Base-by-base conservation (phyloP, 352 stramenopile species). In the Globisporangium mamillatum region DNA sequence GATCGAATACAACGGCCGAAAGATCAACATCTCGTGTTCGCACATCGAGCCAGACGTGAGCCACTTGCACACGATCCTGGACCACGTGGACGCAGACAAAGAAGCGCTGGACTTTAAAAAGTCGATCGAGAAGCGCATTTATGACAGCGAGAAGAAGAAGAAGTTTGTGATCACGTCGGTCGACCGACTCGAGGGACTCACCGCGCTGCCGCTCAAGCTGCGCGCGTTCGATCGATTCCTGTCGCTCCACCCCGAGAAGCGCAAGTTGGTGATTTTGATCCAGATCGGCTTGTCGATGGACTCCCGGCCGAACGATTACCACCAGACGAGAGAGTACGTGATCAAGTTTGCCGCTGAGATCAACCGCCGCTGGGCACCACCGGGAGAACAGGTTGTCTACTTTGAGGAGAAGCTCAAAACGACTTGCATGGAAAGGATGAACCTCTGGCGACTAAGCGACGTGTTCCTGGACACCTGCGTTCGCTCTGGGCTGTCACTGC, bases 141-240 rank as follows among this genome's bases (percentile, higher is more conserved):
- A 71, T 48, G 52, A 74, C 41, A 53, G 66, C 9, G 62, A 63
- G 18, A 75, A 76, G 29, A 53, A 78, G 29, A 75, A 73, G 20
- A 88, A 80, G 68, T 73, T 90, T 52, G 81, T 93, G 52, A 84
- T 99, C 41, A 84, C 93, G 22, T 96, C 93, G 1, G 96, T 99
- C 38, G 94, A 99, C 79, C 80, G 94, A 27, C 73, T 99, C 22
- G 97, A 99, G 78, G 92, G 96, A 1, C 78, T 99, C 20, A 98
- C 97, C 48, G 97, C 95, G 0, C 90, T 99, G 27, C 95, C 96
- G 20, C 78, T 99, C 10, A 99, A 99, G 76, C 79, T 99, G 25
- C 84, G 98, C 14, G 97, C 95, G 2, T 95, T 99, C 64, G 94
- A 99, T 65, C 84, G 92, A 7, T 98, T 99, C 66, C 82, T 99